Percentiles rank a stretch among this genome's conserved stretches.
These are phyloP conservation scores for Phialophora tarda DNA, from an alignment of 2,329 filamentous ascomycete species.

Conservation along the genomic window DNA sequence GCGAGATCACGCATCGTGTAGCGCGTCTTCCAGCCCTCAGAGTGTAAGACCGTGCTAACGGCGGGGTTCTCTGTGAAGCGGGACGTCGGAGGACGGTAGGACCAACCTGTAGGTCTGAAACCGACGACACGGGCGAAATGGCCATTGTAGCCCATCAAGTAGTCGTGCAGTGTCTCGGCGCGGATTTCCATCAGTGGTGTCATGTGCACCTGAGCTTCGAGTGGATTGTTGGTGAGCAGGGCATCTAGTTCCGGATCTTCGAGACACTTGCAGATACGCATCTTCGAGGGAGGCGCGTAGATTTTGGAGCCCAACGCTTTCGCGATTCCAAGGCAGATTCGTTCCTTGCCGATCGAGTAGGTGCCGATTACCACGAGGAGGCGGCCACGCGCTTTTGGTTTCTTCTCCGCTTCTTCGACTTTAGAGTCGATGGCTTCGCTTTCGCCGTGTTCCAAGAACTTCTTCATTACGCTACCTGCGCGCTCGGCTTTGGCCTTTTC, in stretches of 20 bases:
- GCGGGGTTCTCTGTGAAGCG: constrained; percentile 67
- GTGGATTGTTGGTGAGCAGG: constrained; percentile 78
- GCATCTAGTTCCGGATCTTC: constrained; percentile 81
- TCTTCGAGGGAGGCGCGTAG: constrained; percentile 81
- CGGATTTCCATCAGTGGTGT: constrained; percentile 93
- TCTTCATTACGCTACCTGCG: constrained; percentile 65
- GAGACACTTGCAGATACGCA: constrained; percentile 80
- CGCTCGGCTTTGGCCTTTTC: constrained; percentile 62
- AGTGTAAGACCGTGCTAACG: constrained; percentile 69
- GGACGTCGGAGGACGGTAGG: constrained; percentile 74
- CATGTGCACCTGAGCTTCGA: constrained; percentile 95
- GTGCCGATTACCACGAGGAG: constrained; percentile 93
- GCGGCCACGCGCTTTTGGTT: constrained; percentile 60
- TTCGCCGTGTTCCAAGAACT: constrained; percentile 61
- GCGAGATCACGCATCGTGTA: constrained; percentile 75
- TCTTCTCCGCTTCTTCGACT: constrained; percentile 37
- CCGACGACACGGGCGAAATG: constrained; percentile 87
- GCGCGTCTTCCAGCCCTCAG: constrained; percentile 73
- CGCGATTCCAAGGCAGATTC: constrained; percentile 91
- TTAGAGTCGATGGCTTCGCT: constrained; percentile 45
- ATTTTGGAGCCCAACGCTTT: constrained; percentile 85
- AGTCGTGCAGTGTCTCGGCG: constrained; percentile 86
- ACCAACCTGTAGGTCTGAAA: constrained; percentile 93
- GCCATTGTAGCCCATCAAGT: constrained; percentile 77
- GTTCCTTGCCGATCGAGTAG: constrained; percentile 97